These are phyloP conservation scores for Ophiocordyceps camponoti-floridani DNA, from an alignment of 2,329 filamentous ascomycete genomes.

Conservation along the genomic window DNA sequence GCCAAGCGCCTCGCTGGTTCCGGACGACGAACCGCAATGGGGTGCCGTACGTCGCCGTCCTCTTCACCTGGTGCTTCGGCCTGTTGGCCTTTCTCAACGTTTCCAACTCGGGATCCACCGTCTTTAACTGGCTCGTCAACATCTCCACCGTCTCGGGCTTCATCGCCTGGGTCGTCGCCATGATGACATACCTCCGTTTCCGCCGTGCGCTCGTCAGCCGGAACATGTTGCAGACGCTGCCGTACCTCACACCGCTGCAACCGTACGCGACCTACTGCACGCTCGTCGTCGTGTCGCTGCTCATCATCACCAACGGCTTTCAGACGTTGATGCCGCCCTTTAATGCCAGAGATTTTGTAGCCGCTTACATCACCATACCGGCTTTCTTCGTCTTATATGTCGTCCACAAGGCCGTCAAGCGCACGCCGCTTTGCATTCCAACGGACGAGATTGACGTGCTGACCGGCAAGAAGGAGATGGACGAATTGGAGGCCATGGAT, in stretches of 20 bases:
- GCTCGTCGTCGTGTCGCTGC: slow-evolving; percentile 36
- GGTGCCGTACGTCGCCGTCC: slow-evolving; percentile 37
- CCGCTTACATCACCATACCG: slow-evolving; percentile 43
- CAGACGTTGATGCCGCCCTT: slow-evolving; percentile 54
- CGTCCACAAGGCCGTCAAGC: slow-evolving; percentile 36
- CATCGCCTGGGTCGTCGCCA: slow-evolving; percentile 43
- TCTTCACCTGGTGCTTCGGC: slow-evolving; percentile 38
- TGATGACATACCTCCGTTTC: slow-evolving; percentile 42
- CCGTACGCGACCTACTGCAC: slow-evolving; percentile 47
- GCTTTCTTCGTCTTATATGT: slow-evolving; percentile 42
- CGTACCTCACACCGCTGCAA: slow-evolving; percentile 33
- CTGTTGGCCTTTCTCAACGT: slow-evolving; percentile 55
- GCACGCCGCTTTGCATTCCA: slow-evolving; percentile 24
- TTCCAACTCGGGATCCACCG: slow-evolving; percentile 39
- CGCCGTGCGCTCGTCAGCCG: slow-evolving; percentile 34
- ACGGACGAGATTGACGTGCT: slow-evolving; percentile 33
- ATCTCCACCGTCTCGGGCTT: slow-evolving; percentile 52
- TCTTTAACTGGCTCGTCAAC: slow-evolving; percentile 59
- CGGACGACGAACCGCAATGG: slow-evolving; percentile 40
- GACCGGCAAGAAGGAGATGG: slow-evolving; percentile 44
- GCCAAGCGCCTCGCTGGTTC: slow-evolving; percentile 47
- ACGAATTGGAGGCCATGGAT: slow-evolving; percentile 33
- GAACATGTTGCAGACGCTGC: slow-evolving; percentile 28
- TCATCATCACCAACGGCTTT: slow-evolving; percentile 62
- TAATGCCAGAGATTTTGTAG: slow-evolving; percentile 44